Base-by-base conservation (phyloP, 495 filamentous ascomycete genomes). In the Penicillium crystallinum region DNA sequence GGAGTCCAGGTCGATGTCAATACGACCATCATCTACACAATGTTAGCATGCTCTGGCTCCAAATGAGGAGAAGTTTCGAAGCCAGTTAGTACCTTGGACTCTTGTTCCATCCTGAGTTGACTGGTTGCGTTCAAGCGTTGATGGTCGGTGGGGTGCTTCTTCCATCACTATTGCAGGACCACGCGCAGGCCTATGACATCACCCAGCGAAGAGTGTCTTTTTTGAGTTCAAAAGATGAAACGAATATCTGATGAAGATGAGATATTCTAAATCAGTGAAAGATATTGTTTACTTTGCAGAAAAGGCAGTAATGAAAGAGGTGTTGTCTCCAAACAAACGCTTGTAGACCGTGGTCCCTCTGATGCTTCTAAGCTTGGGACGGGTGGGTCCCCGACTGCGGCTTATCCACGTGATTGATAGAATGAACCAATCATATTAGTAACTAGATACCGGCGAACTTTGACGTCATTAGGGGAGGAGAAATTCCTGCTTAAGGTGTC, bases 1-100 rank as follows among this genome's bases (percentile, higher is more conserved):
- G 19, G 51, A 54, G 27, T 54, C 51, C n/a, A 54, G 43, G 11
- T 54, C 35, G 43, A 54, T 39, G 12, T 54, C 51, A 40, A 54
- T 54, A 1, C 51, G 51, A 19, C 51, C 51, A 39, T 54, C 51
- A 39, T 47, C 51, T 54, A 37, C 10, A 10, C 5, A 3, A 40
- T 19, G 15, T 46, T 38, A 37, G 27, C 27, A 46, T 3, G 12
- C 0, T 6, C 2, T 36, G 25, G 23, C n/a, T 29, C 4, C 14
- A 0, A 33, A 22, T n/a, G n/a, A n/a, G n/a, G n/a, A n/a, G n/a
- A n/a, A n/a, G n/a, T n/a, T n/a, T n/a, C n/a, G n/a, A n/a, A n/a
- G n/a, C 3, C 7, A 18, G 23, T 3, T 14, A 6, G 4, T 22
- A 53, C 50, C 41, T 22, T 46, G 33, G 3, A 53, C 50, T 1